Evolutionary conservation across 2,329 filamentous ascomycete genomes (phyloP), one percentile per base, ranked within the genome.

Genomic region (Coniochaeta ligniaria): DNA sequence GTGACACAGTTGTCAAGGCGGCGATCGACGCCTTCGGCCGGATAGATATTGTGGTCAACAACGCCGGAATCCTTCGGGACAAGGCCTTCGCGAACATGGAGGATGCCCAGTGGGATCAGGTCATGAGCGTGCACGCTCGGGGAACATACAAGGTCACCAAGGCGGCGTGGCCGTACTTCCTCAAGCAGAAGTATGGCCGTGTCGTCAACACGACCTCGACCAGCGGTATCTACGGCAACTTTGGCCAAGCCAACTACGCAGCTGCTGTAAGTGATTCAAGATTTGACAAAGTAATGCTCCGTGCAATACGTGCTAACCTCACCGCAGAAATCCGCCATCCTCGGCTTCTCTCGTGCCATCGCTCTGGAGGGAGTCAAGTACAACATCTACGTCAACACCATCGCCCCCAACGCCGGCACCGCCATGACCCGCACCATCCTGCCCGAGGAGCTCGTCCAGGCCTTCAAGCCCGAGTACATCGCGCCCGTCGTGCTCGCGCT

Each of bases 51-150:
- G 77, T 99, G 65, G 84, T 99, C 80, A 99, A 99, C 86, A 99
- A 99, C 72, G 95, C 95, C 59, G 95, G 95, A 71, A 99, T 99
- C 68, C 86, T 99, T 59, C 88, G 95, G 57, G 95, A 99, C 82
- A 98, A 97, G 86, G 93, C 95, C 45, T 99, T 99, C 75, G 83
- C 83, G 76, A 98, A 98, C 82, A 97, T 99, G 94, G 91, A 93
- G 63, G 95, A 99, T 73, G 88, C 86, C 71, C 84, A 92, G 70
- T 99, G 95, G 93, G 87, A 97, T 70, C 85, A 91, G 60, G 93
- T 99, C 69, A 77, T 98, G 78, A 90, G 92, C 69, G 92, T 98
- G 60, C 95, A 99, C 76, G 84, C 96, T 54, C 86, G 91, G 67
- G 94, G 95, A 67, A 99, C 95, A 63, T 99, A 96, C 81, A 96